phyloP scores from a whole-genome alignment of 129 eudicot species.

The Artemisia argyi region DNA sequence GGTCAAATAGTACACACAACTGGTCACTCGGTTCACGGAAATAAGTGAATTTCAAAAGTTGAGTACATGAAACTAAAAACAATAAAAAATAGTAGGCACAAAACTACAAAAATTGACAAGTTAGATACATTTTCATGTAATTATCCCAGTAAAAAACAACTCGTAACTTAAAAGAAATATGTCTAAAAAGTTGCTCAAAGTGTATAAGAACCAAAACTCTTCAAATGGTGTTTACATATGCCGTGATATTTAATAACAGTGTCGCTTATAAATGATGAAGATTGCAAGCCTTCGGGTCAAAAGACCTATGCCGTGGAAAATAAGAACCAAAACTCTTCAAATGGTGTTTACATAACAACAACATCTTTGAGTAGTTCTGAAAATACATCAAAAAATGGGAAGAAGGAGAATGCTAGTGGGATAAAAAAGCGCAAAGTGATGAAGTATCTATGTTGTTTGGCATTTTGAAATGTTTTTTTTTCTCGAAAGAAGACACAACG shows the following conservation, averaged over 20 bases:
- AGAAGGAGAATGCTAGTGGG: conserved; percentile 26
- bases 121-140: too few relatives aligned
- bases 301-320: conserved; percentile 18
- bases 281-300: conserved; percentile 19
- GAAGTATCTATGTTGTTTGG: conserved; percentile 46
- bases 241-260: conserved; percentile 21
- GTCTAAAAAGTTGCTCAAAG: too few relatives aligned
- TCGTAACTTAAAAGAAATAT: too few relatives aligned
- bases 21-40: too few relatives aligned
- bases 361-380: conserved; percentile 26
- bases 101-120: too few relatives aligned
- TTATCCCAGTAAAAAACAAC: too few relatives aligned
- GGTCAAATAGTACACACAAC: too few relatives aligned
- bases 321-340: conserved; percentile 20
- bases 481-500: conserved; percentile 19
- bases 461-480: conserved; percentile 31
- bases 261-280: conserved; percentile 25
- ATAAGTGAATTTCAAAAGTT: too few relatives aligned
- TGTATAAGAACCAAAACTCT: too few relatives aligned
- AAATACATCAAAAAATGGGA: conserved; percentile 20
- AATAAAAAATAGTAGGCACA: too few relatives aligned
- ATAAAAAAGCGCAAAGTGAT: conserved; percentile 43
- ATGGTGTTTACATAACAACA: conserved; percentile 11
- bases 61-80: too few relatives aligned
- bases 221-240: too few relatives aligned